Evolutionary conservation across 2,329 filamentous ascomycete species (phyloP), one percentile per base, ranked within the genome.

Genomic region (Colletotrichum brevisporum): DNA sequence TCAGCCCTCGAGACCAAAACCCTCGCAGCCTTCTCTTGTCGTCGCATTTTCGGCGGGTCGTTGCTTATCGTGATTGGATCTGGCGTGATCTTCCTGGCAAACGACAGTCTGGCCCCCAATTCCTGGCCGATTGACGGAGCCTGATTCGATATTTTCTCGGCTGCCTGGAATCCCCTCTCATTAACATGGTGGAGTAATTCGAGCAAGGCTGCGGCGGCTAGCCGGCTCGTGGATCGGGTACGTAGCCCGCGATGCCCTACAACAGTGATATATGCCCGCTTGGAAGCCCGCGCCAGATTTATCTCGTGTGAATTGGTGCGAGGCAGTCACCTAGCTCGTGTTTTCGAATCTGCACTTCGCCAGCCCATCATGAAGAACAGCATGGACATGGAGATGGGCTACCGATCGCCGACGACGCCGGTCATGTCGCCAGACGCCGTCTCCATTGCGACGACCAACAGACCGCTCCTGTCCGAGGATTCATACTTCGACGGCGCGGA

Each of bases 391-490:
- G 56, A 59, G 27, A 31, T 59, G 56, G 24, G 56, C 27, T 59
- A 59, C 27, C 56, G 56, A 6, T 59, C 56, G 27, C 45, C 45
- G 13, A 51, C 43, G 45, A 59, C 56, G 2, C 45, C 56, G 15
- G 26, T 59, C 10, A 51, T 51, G 56, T 59, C 56, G 26, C 56
- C 56, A 15, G 56, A 59, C 13, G 43, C 45, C n/a, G 45, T 59
- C 18, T 59, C 56, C 26, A 36, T 59, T 27, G 26, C 21, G 16
- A 59, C 45, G 12, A 59, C 45, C 56, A 51, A 59, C 26, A 59
- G 18, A 26, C 56, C 56, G 13, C 56, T 59, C 6, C 56, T 59
- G 45, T 59, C 56, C 10, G 27, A 59, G 16, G 27, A 59, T 26
- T 48, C 56, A 0, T 59, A 50, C 45, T 50, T 50, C 27, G 56